Conservation (phyloP, 768 basidiomycete species). For the Tylopilus subfusipes region DNA sequence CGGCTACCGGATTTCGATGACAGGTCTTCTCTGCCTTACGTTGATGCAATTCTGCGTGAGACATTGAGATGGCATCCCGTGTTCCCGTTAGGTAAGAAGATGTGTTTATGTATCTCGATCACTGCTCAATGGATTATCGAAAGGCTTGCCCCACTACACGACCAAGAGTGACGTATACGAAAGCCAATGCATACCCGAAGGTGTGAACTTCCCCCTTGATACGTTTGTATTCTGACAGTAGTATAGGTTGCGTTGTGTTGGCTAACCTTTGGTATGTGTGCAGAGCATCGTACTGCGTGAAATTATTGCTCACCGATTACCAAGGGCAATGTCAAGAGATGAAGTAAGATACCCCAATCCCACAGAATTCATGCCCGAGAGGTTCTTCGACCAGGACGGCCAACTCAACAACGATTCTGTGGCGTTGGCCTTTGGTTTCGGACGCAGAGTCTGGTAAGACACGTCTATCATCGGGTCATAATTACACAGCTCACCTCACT, state of each 20-base stretch:
- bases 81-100: slow-evolving; percentile 27
- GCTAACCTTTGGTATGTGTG: slow-evolving; percentile 28
- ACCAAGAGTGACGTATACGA: slow-evolving; percentile 24
- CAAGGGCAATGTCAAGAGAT: slow-evolving; percentile 31
- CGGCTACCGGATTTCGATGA: slow-evolving; percentile 30
- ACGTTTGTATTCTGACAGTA: slow-evolving; percentile 11
- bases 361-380: slow-evolving; percentile 27
- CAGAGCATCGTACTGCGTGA: neutral
- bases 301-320: slow-evolving; percentile 4
- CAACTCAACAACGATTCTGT: slow-evolving; percentile 24
- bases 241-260: slow-evolving; percentile 28
- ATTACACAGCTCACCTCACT: slow-evolving; percentile 1
- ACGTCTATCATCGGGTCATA: neutral
- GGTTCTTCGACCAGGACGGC: slow-evolving; percentile 25
- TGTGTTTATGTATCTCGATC: neutral
- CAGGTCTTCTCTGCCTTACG: slow-evolving; percentile 27
- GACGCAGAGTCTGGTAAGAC: slow-evolving; percentile 28
- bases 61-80: slow-evolving; percentile 34
- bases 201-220: neutral
- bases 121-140: neutral
- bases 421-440: slow-evolving; percentile 27
- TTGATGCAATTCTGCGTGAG: slow-evolving; percentile 35
- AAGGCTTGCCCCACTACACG: slow-evolving; percentile 31
- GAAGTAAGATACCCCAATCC: slow-evolving; percentile 26
- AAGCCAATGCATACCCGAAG: slow-evolving; percentile 27